Base-by-base conservation (phyloP, 2,329 filamentous ascomycete species). In the Penicillium sp. region DNA sequence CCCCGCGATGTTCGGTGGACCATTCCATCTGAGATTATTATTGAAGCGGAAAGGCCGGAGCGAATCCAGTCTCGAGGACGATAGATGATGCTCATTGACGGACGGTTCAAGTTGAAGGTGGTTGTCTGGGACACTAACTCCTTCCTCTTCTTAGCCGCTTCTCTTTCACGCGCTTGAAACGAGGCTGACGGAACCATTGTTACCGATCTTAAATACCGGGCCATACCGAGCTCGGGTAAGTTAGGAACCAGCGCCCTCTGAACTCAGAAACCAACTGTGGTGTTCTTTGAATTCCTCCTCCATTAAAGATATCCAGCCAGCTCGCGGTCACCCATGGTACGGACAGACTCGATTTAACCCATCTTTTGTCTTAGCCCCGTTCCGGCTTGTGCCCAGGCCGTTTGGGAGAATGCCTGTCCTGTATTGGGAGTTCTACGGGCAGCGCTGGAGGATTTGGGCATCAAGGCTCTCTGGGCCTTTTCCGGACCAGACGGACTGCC, bases 161-260 rank as follows among this genome's bases (percentile, higher is more conserved):
- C 57, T 56, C 50, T 50, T 29, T 21, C 35, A 41, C 35, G 30
- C 19, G 38, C 50, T 29, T 60, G 66, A 66, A 66, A 69, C 60
- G 60, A 49, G 38, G 30, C 55, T 69, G 59, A 69, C 67, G 54
- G 58, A 58, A 64, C 57, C 29, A 46, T 26, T 47, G 50, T 54
- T 62, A 63, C 63, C 13, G 46, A n/a, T 30, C 46, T 11, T 13
- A 30, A 47, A 46, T 64, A 63, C 60, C 52, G 60, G 52, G 17
- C 59, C 52, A 55, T 68, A 70, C 68, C 15, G 8, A 23, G 17
- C 31, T 69, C 68, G 68, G 68, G 68, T 70, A 70, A 70, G 59
- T 65, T 69, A 68, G 68, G 68, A 62, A 68, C 50, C 52, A 21
- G 23, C 56, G 11, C 45, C 46, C 59, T 21, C 53, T 45, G 21